A percentile compares a stretch with the other conserved stretches of the same genome.
Conservation (phyloP, 225 moss, liverwort and hornwort species). For the Polytrichum formosum region DNA sequence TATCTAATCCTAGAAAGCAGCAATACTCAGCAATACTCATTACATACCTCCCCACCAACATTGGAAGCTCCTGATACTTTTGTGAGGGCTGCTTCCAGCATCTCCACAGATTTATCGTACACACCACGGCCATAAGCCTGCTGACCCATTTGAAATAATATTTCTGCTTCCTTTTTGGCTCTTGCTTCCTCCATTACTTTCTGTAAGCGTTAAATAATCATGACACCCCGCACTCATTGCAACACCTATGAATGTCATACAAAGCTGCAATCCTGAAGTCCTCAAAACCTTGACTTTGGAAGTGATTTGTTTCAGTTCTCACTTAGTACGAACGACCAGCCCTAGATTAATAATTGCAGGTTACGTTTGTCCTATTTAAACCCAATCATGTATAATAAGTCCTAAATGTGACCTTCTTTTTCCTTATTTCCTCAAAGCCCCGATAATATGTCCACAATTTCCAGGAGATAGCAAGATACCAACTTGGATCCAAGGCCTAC, state of each 20-base stretch:
- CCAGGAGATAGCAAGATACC: too few species aligned
- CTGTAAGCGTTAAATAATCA: conserved; percentile 17
- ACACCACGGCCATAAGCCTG: conserved; percentile 87
- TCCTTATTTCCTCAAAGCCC: too few species aligned
- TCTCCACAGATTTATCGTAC: conserved; percentile 89
- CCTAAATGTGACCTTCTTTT: too few species aligned
- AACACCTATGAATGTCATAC: not conserved
- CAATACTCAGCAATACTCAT: too few species aligned
- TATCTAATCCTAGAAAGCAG: too few species aligned
- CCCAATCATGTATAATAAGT: too few species aligned
- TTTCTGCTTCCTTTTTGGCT: conserved; percentile 81
- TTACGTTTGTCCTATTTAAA: too few species aligned
- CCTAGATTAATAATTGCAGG: too few species aligned
- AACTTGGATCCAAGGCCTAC: too few species aligned
- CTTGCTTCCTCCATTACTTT: conserved; percentile 87
- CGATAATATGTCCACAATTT: too few species aligned
- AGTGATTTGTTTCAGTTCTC: not conserved
- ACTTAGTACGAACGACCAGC: too few species aligned
- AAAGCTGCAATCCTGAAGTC: not conserved
- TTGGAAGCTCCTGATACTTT: conserved; percentile 60
- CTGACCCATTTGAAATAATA: conserved; percentile 83
- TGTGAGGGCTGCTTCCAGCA: conserved; percentile 85
- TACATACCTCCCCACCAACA: conserved; percentile 84
- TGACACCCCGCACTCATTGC: conserved; percentile 1
- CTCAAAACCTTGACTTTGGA: not conserved